Evolutionary conservation across 176 grass and related monocot genomes (phyloP).

Genomic region (Oryza glaberrima): DNA sequence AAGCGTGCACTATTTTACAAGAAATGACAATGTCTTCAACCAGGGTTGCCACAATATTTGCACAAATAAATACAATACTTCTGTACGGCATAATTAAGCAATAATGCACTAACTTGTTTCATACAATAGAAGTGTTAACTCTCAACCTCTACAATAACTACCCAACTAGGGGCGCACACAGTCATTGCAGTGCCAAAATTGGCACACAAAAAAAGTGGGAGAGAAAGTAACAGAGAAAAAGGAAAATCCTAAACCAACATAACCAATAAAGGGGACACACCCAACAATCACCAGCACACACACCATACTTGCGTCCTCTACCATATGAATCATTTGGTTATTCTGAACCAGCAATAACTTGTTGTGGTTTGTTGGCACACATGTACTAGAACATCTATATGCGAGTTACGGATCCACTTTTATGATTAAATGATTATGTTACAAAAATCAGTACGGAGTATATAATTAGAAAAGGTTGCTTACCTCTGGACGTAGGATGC

Average conservation of each 20-base stretch:
- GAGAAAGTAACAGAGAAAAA: too few relatives aligned
- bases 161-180: too few relatives aligned
- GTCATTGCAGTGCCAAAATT: too few relatives aligned
- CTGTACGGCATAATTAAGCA: not conserved
- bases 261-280: too few relatives aligned
- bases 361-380: not conserved
- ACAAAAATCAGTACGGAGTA: constrained; percentile 3
- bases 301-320: too few relatives aligned
- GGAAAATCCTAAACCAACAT: not conserved
- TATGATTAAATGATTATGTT: not conserved
- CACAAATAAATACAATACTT: not conserved
- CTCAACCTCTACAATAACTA: too few relatives aligned
- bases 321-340: too few relatives aligned
- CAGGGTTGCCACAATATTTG: not conserved
- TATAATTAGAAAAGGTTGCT: constrained; percentile 25
- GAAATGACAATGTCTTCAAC: not conserved
- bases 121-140: too few relatives aligned
- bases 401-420: constrained; percentile 1
- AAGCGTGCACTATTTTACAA: not conserved
- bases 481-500: constrained; percentile 98
- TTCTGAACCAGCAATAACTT: too few relatives aligned
- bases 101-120: too few relatives aligned
- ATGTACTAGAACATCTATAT: constrained; percentile 18
- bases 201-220: too few relatives aligned
- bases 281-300: too few relatives aligned